Conservation (phyloP, 257 asterid species). For the Cynanchum wilfordii region DNA sequence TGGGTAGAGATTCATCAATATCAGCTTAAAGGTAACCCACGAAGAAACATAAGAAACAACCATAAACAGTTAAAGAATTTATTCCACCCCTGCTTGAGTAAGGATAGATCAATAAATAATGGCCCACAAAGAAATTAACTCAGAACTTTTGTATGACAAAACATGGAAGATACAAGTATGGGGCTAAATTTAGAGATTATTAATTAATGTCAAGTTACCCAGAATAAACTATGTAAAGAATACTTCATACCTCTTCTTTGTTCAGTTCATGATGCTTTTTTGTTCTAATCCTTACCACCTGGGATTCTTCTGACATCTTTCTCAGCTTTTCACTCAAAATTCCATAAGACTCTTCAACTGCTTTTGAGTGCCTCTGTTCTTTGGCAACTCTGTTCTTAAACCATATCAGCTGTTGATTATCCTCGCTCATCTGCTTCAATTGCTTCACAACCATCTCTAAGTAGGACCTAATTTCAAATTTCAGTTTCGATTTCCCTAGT, state of each 20-base stretch:
- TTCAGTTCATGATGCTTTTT: constrained; percentile 52
- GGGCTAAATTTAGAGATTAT: not conserved
- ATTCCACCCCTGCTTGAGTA: not conserved
- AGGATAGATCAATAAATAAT: not conserved
- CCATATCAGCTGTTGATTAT: constrained; percentile 54
- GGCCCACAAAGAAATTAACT: not conserved
- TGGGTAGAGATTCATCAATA: not conserved
- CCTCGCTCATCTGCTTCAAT: constrained; percentile 64
- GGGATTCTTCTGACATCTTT: constrained; percentile 38
- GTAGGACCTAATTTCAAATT: constrained; percentile 49
- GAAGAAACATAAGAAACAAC: not conserved
- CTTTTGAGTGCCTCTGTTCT: constrained; percentile 45
- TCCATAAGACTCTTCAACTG: constrained; percentile 37
- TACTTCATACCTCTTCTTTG: constrained; percentile 53
- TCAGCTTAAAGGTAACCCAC: not conserved
- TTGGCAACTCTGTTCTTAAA: constrained; percentile 38
- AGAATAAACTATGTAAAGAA: not conserved
- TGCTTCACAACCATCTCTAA: constrained; percentile 51
- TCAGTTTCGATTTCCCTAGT: constrained; percentile 57
- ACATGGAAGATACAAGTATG: not conserved
- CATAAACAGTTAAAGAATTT: not conserved
- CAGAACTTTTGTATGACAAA: not conserved
- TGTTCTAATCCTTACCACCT: constrained; percentile 36
- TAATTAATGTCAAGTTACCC: not conserved
- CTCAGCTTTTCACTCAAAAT: constrained; percentile 35